Conservation (phyloP, 257 asterid species). For the Plantago elongata region DNA sequence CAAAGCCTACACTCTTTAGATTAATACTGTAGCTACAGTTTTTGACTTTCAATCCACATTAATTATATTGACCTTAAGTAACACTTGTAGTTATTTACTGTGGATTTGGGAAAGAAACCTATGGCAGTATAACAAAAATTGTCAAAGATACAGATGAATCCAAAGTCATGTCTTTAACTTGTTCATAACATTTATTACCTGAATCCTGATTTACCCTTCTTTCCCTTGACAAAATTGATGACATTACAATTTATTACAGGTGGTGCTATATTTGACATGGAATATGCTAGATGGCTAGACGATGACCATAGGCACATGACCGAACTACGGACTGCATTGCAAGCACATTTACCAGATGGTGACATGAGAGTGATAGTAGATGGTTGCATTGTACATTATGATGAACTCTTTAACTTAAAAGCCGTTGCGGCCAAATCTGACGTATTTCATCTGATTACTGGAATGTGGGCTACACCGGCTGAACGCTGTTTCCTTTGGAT, state of each 20-base stretch:
- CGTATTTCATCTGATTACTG: conserved; percentile 75
- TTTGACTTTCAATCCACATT: not conserved
- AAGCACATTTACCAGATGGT: conserved; percentile 63
- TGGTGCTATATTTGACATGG: conserved; percentile 88
- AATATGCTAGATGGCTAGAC: conserved; percentile 86
- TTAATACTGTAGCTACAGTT: not conserved
- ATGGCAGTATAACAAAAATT: no score
- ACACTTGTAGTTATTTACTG: not conserved
- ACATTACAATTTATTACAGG: conserved; percentile 32
- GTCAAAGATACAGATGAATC: no score
- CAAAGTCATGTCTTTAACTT: no score
- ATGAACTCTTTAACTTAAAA: conserved; percentile 65
- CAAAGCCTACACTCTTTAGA: conserved; percentile 24
- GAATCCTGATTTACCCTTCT: no score
- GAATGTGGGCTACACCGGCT: conserved; percentile 85
- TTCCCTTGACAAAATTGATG: not conserved
- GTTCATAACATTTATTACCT: not conserved
- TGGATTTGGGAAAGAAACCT: no score
- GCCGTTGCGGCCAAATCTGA: conserved; percentile 82
- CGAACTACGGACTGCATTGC: conserved; percentile 79
- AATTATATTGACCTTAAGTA: conserved; percentile 22
- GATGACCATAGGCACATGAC: conserved; percentile 77
- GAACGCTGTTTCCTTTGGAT: conserved; percentile 96
- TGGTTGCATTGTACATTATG: conserved; percentile 69
- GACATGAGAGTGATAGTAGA: conserved; percentile 71